Evolutionary conservation across 2,329 filamentous ascomycete species (phyloP), one percentile per base, ranked within the genome.

Genomic region (Fonsecaea pugnacius): DNA sequence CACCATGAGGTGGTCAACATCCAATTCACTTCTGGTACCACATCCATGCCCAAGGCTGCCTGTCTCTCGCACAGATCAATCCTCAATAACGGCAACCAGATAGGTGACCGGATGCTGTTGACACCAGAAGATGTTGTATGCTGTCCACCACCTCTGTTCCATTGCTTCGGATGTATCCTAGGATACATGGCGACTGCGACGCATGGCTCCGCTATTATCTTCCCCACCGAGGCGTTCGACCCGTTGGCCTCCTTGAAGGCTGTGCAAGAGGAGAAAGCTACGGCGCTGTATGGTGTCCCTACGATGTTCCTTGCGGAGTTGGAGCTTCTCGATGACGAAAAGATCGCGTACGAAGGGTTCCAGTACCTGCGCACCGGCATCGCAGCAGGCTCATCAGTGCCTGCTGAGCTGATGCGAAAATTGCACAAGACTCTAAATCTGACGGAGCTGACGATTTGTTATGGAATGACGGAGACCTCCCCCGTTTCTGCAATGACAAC

Each of bases 121-220:
- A 89, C 85, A 0, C 82, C 89, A 0, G 70, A 81, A 0, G 95
- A 98, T 75, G 83, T 89, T 5, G 87, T 89, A 10, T 85, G 84
- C 72, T 88, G 86, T 70, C 86, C 86, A 12, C 86, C 86, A 6
- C 86, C 80, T 16, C 72, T 82, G 1, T 82, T 82, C 56, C 80
- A 83, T 79, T 98, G 95, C 79, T 98, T 98, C 76, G 95, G 95
- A 59, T 89, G 85, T 72, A 89, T 97, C 7, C 81, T 98, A 1
- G 94, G 95, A n/a, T 96, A 95, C 79, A 96, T 97, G 91, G 94
- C 95, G 0, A 95, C 92, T 0, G 92, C 91, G 0, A 96, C 93
- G 0, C 88, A 90, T 64, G 84, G 92, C 62, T 87, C 91, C 0
- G 82, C 89, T 16, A 91, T 98, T 67, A 85, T 97, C 3, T 93